Base-by-base conservation (phyloP, 2,329 filamentous ascomycete species). In the Ambrosiella xylebori region DNA sequence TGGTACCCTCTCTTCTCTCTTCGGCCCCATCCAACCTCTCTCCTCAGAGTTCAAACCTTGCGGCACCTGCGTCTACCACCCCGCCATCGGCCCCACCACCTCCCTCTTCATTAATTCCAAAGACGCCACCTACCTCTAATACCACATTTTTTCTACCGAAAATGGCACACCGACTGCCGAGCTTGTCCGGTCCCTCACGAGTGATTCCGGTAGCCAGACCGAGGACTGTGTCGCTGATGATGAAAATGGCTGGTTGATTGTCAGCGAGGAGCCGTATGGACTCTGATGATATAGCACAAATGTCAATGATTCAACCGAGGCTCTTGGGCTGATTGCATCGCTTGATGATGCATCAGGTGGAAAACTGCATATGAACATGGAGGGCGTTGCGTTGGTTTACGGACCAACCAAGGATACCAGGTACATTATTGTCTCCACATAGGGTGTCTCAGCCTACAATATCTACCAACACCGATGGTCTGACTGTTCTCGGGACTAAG, bases 221-320 rank as follows among this genome's bases (percentile, higher is more conserved):
- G 76, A 79, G 64, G 76, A 76, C 3, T 79, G 76, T 54, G 76
- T 78, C 0, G 65, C 71, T 0, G 76, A 79, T 57, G 74, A 78
- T 19, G 71, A 71, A 12, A 75, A 76, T 58, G 73, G 73, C 4
- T 74, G 70, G 65, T 62, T 79, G 2, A 71, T 78, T 61, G 67
- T 78, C 3, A 74, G 76, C 39, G 76, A 78, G 62, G 76, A 79
- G 55, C 73, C 73, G 0, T 71, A 69, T 5, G 76, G 73, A 0
- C 69, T 78, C 0, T 79, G 76, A 76, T 68, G 74, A 3, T 78
- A 77, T 54, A 71, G 68, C 5, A 75, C 75, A 0, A 76, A 79
- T 63, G 76, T 76, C 0, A 19, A 9, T 9, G 69, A 71, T 47
- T 66, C 68, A 19, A 63, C 64, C n/a, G 62, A 67, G 1, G 62